Evolutionary conservation across 768 basidiomycete species (phyloP).

Genomic region (Inosperma sp.): DNA sequence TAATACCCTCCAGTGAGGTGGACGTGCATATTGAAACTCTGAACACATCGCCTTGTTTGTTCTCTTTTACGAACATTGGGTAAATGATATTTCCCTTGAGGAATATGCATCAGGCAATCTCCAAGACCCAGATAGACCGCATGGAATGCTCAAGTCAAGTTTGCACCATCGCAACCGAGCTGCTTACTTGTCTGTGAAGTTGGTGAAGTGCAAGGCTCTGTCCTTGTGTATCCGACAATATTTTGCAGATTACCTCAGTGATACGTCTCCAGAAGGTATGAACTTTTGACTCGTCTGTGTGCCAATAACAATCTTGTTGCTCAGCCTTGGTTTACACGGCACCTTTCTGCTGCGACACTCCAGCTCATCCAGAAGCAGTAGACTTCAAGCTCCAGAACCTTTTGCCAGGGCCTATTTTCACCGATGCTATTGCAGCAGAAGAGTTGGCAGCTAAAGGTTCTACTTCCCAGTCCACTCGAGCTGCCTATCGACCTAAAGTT

Average conservation of each 20-base stretch:
- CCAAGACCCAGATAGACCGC: slow-evolving; percentile 14
- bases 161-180: slow-evolving; percentile 10
- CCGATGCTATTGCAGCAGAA: no score
- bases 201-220: slow-evolving; percentile 1
- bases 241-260: slow-evolving; percentile 16
- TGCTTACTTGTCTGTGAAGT: neutral
- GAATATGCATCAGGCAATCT: neutral
- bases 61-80: slow-evolving; percentile 7
- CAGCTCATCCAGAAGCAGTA: no score
- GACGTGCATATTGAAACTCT: slow-evolving; percentile 1
- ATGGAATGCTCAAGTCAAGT: neutral
- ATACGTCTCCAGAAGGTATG: slow-evolving; percentile 7
- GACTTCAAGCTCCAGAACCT: no score
- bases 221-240: slow-evolving; percentile 4
- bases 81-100: neutral
- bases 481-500: slow-evolving; percentile 11
- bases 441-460: slow-evolving; percentile 2
- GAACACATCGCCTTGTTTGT: slow-evolving; percentile 6
- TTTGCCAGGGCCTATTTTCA: no score
- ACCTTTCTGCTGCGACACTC: no score
- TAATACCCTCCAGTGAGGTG: slow-evolving; percentile 7
- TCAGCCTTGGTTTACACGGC: no score
- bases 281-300: no score
- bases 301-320: no score
- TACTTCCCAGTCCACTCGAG: neutral